A percentile compares a stretch with the other conserved stretches of the same genome.
Evolutionary conservation across 1,139 yeast genomes (phyloP).

Genomic region (Pichia sp.): DNA sequence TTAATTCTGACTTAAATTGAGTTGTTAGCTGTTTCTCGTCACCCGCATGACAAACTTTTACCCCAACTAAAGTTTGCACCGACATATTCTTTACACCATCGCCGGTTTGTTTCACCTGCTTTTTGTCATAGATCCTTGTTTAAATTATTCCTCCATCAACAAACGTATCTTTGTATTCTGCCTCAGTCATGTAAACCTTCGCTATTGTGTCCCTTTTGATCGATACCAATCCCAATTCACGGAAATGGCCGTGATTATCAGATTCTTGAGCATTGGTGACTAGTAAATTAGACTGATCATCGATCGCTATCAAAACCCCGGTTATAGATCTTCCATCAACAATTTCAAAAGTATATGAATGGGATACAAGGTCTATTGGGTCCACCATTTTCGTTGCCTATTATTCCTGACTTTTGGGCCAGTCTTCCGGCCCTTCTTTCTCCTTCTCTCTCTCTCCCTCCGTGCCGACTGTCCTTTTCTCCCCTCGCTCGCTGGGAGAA

Average conservation of each 20-base stretch:
- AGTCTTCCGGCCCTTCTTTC: background rate
- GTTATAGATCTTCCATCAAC: slow-evolving; percentile 25
- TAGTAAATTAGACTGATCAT: slow-evolving; percentile 30
- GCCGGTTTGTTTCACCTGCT: too few species aligned
- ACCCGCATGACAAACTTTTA: too few species aligned
- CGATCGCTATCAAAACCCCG: slow-evolving; percentile 30
- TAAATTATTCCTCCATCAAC: background rate
- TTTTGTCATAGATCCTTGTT: too few species aligned
- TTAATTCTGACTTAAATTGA: too few species aligned
- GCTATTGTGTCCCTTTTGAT: slow-evolving; percentile 25
- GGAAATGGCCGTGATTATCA: background rate
- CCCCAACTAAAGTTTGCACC: too few species aligned
- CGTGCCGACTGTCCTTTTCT: background rate
- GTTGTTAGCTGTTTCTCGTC: too few species aligned
- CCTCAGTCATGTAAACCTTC: slow-evolving; percentile 1
- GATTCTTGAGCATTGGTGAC: slow-evolving; percentile 21
- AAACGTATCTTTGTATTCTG: slow-evolving; percentile 2
- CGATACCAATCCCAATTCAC: slow-evolving; percentile 31
- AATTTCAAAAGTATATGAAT: slow-evolving; percentile 20
- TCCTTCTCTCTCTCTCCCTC: background rate
- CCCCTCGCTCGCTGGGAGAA: too few species aligned
- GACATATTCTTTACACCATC: too few species aligned
- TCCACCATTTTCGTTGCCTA: background rate
- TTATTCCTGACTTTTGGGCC: background rate
- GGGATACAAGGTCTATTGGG: slow-evolving; percentile 24